Evolutionary conservation across 164 flowering plant species (phyloP).

Genomic region (Saururus chinensis): DNA sequence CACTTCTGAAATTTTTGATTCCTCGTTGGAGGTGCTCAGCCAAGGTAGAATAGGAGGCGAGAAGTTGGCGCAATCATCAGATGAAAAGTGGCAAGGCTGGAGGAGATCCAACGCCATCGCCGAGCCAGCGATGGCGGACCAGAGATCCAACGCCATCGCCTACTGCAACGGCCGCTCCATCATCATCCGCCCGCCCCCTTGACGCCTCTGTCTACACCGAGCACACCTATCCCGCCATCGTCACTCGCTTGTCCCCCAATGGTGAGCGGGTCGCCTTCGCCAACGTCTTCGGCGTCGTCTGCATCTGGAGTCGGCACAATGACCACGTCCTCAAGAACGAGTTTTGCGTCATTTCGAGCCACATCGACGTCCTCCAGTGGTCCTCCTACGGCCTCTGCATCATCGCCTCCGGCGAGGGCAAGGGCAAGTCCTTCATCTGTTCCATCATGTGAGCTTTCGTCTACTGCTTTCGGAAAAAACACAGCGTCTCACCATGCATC

Average conservation of each 20-base stretch:
- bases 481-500: no score
- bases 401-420: conserved; percentile 92
- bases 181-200: conserved; percentile 57
- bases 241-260: conserved; percentile 88
- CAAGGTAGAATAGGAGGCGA: no score
- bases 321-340: conserved; percentile 78
- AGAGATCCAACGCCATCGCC: conserved; percentile 62
- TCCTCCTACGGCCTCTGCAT: conserved; percentile 76
- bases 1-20: no score
- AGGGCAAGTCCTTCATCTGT: conserved; percentile 83
- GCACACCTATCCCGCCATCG: conserved; percentile 80
- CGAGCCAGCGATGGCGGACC: no score
- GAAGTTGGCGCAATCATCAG: no score
- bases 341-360: conserved; percentile 71
- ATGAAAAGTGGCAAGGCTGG: conserved; percentile 33
- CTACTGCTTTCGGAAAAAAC: no score
- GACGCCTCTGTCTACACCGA: conserved; percentile 68
- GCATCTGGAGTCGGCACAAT: conserved; percentile 84
- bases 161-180: conserved; percentile 91
- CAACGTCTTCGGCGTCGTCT: conserved; percentile 77
- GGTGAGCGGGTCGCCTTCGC: conserved; percentile 99
- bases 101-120: conserved; percentile 81
- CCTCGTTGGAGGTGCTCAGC: no score
- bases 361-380: conserved; percentile 98
- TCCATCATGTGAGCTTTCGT: conserved; percentile 67